Evolutionary conservation across 108 stramenopile genomes (phyloP), one percentile per base, ranked within the genome.

Genomic region (Cyclostephanos tholiformis): DNA sequence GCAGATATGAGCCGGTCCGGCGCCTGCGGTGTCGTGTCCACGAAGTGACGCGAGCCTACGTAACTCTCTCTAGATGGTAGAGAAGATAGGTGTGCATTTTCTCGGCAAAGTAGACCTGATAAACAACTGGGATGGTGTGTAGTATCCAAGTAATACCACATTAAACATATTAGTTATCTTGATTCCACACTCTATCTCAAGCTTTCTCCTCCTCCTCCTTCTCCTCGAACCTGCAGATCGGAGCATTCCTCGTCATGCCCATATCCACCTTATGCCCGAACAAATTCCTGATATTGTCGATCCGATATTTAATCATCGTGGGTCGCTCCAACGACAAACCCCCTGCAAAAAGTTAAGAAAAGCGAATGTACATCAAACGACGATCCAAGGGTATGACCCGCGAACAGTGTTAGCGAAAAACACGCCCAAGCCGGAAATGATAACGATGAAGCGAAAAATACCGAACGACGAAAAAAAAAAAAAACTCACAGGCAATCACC

Each of bases 251-350:
- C 39, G 97, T 97, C 72, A 94, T 88, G 23, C 87, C 94, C 83
- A 99, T 77, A 79, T 97, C 97, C 27, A 98, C 98, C 90, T 99
- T 99, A 87, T 99, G 99, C 49, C 99, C 99, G 82, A 99, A 99
- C 72, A 99, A 91, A 76, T 99, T 97, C 30, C 98, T 89, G 85
- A 99, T 99, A 80, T 99, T 99, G 46, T 91, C 93, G 75, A 99
- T 97, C 39, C 98, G 84, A 82, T 99, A 99, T 85, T 99, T 99
- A 90, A 99, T 99, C 99, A 99, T 99, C 29, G 99, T 99, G 20
- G 99, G 99, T 26, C 99, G 86, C 83, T 99, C 99, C 65, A 99
- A 85, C 32, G 96, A 96, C 64, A 99, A 84, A 14, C 99, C 99
- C 99, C 99, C 35, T 62, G 57, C 9, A 26, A 55, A 27, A 4